Evolutionary conservation across 345 rosid species (phyloP), one percentile per base, ranked within the genome.

Genomic region (Euphorbia tirucalli): DNA sequence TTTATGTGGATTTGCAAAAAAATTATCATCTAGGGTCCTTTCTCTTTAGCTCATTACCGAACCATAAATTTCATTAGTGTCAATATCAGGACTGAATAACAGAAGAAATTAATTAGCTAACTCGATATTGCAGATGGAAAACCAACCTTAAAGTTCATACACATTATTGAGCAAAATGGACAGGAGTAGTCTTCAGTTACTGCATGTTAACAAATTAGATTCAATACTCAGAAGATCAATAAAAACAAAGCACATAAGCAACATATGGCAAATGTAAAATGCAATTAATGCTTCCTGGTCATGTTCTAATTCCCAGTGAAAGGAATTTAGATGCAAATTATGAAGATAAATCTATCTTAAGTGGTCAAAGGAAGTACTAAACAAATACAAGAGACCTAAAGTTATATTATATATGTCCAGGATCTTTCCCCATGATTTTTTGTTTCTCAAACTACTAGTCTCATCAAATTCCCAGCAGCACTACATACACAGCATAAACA

Each of bases 171-270:
- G 71, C 80, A 76, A 66, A 76, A 76, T 49, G 80, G 80, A 61
- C 80, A 76, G 56, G 75, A 59, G 57, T 71, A 76, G 50, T 76
- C 80, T 61, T 76, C 75, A 8, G 80, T 76, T 32, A 71, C 80
- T 76, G 68, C 75, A 76, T 52, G 55, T 59, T 22, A 48, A 71
- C 57, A 60, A 46, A 44, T 22, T 25, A 22, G 22, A 18, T 1
- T 6, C 49, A 24, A 49, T 32, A n/a, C 41, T 65, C n/a, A 70
- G 66, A 48, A 30, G 8, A 69, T 31, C 31, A 18, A 57, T 25
- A 0, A 43, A 56, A 68, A 21, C 39, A 41, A 60, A 31, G 35
- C 9, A 21, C n/a, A 13, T 35, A 27, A 25, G 11, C 19, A 30
- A 31, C 11, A 44, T 24, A 59, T 71, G 41, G 13, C 21, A 13